Percentiles rank a stretch among this genome's conserved stretches.
These are phyloP conservation scores for Allium cepa DNA, from an alignment of 106 monocot genomes.

Conservation along the genomic window DNA sequence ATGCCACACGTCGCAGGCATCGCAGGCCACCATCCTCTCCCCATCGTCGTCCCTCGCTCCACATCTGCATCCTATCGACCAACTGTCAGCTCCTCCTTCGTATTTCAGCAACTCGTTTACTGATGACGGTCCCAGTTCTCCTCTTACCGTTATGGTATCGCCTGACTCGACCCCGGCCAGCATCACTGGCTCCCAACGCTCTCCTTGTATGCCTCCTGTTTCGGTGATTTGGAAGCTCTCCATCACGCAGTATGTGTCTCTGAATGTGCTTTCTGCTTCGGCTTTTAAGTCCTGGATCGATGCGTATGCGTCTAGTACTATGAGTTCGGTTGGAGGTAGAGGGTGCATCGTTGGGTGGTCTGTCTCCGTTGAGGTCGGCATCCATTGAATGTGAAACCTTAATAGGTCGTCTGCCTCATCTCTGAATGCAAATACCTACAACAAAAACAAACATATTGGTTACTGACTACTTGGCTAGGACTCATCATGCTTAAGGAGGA, in stretches of 20 bases:
- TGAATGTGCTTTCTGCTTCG: constrained; percentile 56
- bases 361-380: constrained; percentile 28
- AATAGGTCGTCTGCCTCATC: constrained; percentile 81
- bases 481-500: too few relatives aligned
- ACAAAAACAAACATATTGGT: too few relatives aligned
- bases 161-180: constrained; percentile 73
- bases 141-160: constrained; percentile 32
- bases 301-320: constrained; percentile 71
- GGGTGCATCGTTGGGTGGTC: constrained; percentile 10
- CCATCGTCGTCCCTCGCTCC: constrained; percentile 91
- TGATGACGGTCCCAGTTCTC: constrained; percentile 38
- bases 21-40: constrained; percentile 96
- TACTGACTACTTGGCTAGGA: too few relatives aligned
- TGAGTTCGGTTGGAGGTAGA: constrained; percentile 46
- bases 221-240: constrained; percentile 27
- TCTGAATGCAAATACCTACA: neutral
- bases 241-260: constrained; percentile 71
- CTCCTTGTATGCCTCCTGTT: constrained; percentile 48
- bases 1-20: constrained; percentile 87
- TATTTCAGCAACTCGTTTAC: constrained; percentile 29
- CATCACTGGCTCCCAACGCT: constrained; percentile 76
- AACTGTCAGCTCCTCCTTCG: constrained; percentile 65
- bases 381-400: constrained; percentile 55
- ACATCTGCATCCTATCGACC: constrained; percentile 72
- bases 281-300: constrained; percentile 52